Conservation (phyloP, 306 rosid species). For the Oemleria cerasiformis region DNA sequence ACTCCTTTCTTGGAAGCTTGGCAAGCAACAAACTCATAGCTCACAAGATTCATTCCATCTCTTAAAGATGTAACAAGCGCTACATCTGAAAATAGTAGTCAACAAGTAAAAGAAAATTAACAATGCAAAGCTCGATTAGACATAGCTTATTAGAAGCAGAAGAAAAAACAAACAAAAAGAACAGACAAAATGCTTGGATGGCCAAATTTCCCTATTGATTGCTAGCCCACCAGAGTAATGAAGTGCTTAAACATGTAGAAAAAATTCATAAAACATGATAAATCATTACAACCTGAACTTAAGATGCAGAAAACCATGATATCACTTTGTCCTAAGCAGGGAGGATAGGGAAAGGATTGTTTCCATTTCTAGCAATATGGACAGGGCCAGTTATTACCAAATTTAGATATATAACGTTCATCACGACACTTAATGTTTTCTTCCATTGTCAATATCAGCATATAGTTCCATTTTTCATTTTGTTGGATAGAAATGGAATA, state of each 20-base stretch:
- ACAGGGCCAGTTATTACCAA: not conserved
- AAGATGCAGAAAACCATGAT: conserved; percentile 8
- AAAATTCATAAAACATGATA: not conserved
- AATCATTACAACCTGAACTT: not conserved
- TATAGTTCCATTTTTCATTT: not conserved
- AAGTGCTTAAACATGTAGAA: not conserved
- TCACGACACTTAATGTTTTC: not conserved
- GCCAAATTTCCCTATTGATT: conserved; percentile 8
- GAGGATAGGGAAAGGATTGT: not conserved
- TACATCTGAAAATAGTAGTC: conserved; percentile 55
- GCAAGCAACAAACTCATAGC: conserved; percentile 95
- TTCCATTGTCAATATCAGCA: not conserved
- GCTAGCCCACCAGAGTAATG: conserved; percentile 6
- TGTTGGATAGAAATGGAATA: conserved; percentile 1
- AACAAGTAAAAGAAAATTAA: not conserved
- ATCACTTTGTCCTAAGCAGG: not conserved
- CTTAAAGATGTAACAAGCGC: conserved; percentile 95
- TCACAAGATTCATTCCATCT: conserved; percentile 99
- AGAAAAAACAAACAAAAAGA: not conserved
- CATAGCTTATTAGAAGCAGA: not conserved
- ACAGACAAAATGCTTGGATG: too few relatives aligned
- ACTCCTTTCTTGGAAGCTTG: conserved; percentile 96
- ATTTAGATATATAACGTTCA: not conserved
- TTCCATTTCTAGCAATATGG: not conserved
- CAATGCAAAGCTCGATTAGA: not conserved